phyloP scores from a whole-genome alignment of 2,329 filamentous ascomycete species.

The Huntiella savannae region DNA sequence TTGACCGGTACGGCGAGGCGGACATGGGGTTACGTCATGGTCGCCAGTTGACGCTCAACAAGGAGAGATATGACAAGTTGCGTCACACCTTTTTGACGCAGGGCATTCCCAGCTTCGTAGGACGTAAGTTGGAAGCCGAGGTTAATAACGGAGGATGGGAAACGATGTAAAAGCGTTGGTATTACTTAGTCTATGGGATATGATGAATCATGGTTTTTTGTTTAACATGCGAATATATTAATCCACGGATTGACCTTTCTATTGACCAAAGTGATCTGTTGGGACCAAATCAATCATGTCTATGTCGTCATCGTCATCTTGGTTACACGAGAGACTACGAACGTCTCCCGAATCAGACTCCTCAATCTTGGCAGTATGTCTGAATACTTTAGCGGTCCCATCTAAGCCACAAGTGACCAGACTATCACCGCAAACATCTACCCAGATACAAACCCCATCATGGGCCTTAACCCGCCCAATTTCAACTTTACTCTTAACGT shows the following conservation, averaged over 20 bases:
- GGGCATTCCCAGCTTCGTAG: constrained; percentile 73
- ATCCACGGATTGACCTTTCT: not conserved
- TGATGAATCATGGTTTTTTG: not conserved
- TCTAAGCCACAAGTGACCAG: constrained; percentile 41
- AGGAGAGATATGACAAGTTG: constrained; percentile 80
- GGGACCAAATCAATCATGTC: constrained; percentile 7
- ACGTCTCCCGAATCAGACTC: not conserved
- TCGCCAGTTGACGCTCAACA: constrained; percentile 79
- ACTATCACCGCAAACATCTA: constrained; percentile 36
- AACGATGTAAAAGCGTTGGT: constrained; percentile 31
- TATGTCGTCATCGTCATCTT: constrained; percentile 4
- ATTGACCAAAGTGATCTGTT: not conserved
- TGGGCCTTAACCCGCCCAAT: constrained; percentile 45
- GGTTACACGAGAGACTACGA: not conserved
- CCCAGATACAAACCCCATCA: constrained; percentile 45
- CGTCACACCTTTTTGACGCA: constrained; percentile 75
- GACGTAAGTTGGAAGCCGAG: constrained; percentile 77
- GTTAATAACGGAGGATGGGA: constrained; percentile 98
- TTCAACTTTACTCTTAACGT: constrained; percentile 68
- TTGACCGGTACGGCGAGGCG: constrained; percentile 89
- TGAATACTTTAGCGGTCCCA: constrained; percentile 31
- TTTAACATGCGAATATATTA: not conserved
- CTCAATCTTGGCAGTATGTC: constrained; percentile 13
- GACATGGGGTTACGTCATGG: constrained; percentile 78
- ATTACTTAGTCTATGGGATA: not conserved